phyloP scores from a whole-genome alignment of 1,284 basidiomycete genomes.

The Leccinum pallidistipes region DNA sequence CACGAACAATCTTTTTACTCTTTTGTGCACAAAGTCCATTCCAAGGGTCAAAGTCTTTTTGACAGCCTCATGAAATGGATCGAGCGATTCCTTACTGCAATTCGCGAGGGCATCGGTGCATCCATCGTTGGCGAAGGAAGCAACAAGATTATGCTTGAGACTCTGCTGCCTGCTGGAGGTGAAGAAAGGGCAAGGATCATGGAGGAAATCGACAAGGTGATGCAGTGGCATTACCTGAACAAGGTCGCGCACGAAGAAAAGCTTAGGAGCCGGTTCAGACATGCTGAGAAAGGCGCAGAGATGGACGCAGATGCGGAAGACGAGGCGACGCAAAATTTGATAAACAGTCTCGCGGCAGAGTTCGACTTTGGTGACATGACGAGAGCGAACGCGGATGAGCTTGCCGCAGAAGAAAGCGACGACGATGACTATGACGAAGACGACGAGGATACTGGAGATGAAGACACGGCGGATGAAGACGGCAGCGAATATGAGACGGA shows the following conservation, averaged over 20 bases:
- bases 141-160: constrained; percentile 71
- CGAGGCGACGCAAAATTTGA: constrained; percentile 75
- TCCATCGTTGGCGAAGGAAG: constrained; percentile 26
- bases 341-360: constrained; percentile 77
- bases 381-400: constrained; percentile 73
- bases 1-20: constrained; percentile 96
- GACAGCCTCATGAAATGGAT: constrained; percentile 96
- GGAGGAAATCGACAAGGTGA: constrained; percentile 82
- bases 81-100: constrained; percentile 89
- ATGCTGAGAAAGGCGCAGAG: constrained; percentile 44
- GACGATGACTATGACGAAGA: constrained; percentile 49
- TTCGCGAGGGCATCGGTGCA: constrained; percentile 84
- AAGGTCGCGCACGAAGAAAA: constrained; percentile 91
- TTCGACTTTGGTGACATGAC: constrained; percentile 80
- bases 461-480: constrained; percentile 49
- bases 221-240: constrained; percentile 88
- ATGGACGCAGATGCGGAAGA: constrained; percentile 64
- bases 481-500: constrained; percentile 43
- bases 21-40: constrained; percentile 99
- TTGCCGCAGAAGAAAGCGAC: constrained; percentile 79
- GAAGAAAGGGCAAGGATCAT: constrained; percentile 76
- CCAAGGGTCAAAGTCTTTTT: constrained; percentile 94
- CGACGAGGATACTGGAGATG: constrained; percentile 29
- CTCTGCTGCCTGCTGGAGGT: constrained; percentile 80
- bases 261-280: constrained; percentile 76